A percentile compares a stretch with the other conserved stretches of the same genome.
Evolutionary conservation across 2,329 filamentous ascomycete species (phyloP).

Genomic region (Colletotrichum kahawae): DNA sequence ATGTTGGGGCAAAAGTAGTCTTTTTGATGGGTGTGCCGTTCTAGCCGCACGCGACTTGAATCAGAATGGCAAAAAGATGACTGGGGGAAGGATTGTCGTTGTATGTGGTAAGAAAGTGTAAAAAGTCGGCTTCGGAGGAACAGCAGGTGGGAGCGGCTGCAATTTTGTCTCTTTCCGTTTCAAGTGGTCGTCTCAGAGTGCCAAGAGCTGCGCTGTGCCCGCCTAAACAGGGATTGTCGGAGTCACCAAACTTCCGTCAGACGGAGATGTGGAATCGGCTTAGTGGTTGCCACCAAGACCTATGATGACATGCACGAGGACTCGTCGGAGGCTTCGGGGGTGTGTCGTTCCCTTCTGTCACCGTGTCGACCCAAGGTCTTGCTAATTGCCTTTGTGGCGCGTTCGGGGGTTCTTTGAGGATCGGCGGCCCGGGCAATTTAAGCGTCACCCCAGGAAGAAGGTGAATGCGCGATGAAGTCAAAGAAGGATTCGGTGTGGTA

Average conservation of each 20-base stretch:
- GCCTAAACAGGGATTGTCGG: constrained; percentile 10
- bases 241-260: neutral
- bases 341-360: neutral
- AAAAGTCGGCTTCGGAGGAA: neutral
- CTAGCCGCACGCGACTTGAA: neutral
- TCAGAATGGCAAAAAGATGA: neutral
- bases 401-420: neutral
- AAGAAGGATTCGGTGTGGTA: neutral
- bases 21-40: neutral
- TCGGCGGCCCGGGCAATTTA: neutral
- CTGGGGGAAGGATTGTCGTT: neutral
- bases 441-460: neutral
- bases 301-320: constrained; percentile 1
- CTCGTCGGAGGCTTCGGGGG: neutral
- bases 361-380: neutral
- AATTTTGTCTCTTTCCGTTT: constrained; percentile 17
- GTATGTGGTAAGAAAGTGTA: neutral
- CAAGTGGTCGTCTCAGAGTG: constrained; percentile 1
- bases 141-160: neutral
- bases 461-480: neutral
- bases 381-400: neutral
- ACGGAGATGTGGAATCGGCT: constrained; percentile 14
- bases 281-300: constrained; percentile 1
- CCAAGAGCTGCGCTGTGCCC: constrained; percentile 3
- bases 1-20: neutral